These are phyloP conservation scores for Harringtonia lauricola DNA, from an alignment of 2,329 filamentous ascomycete species.

Conservation along the genomic window DNA sequence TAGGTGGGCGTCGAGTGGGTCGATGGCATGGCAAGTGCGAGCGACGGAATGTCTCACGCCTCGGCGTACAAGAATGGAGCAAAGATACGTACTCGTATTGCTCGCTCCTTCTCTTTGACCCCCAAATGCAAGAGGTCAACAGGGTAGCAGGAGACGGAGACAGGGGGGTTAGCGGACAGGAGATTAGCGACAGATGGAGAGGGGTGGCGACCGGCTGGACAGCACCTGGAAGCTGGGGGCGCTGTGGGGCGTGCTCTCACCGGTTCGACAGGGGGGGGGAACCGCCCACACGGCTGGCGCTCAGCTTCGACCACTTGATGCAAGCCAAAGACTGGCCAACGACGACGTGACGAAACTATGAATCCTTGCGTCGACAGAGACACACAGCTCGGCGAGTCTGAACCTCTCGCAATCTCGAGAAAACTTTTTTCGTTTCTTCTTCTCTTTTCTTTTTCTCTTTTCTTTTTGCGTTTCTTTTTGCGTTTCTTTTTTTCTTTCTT, in stretches of 20 bases:
- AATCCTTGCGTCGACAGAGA: not conserved
- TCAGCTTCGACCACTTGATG: not conserved
- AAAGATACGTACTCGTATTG: too few species aligned
- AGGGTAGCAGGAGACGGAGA: too few species aligned
- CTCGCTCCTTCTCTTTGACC: too few species aligned
- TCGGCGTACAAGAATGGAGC: too few species aligned
- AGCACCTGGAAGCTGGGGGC: not conserved
- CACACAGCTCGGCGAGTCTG: not conserved
- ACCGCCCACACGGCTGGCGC: constrained; percentile 2
- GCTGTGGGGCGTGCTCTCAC: not conserved
- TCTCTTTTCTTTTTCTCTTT: not conserved
- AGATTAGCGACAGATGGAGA: not conserved
- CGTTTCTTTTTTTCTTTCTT: not conserved
- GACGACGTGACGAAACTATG: not conserved
- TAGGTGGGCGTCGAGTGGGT: too few species aligned
- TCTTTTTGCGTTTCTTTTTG: not conserved
- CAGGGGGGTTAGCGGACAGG: too few species aligned
- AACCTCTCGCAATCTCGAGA: not conserved
- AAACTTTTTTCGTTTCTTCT: not conserved
- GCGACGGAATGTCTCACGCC: too few species aligned
- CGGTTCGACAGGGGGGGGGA: constrained; percentile 3
- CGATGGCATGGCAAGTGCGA: too few species aligned
- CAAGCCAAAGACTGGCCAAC: not conserved
- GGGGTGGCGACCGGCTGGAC: not conserved
- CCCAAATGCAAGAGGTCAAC: too few species aligned